These are phyloP conservation scores for Coffea eugenioides DNA, from an alignment of 257 asterid species.

Conservation along the genomic window DNA sequence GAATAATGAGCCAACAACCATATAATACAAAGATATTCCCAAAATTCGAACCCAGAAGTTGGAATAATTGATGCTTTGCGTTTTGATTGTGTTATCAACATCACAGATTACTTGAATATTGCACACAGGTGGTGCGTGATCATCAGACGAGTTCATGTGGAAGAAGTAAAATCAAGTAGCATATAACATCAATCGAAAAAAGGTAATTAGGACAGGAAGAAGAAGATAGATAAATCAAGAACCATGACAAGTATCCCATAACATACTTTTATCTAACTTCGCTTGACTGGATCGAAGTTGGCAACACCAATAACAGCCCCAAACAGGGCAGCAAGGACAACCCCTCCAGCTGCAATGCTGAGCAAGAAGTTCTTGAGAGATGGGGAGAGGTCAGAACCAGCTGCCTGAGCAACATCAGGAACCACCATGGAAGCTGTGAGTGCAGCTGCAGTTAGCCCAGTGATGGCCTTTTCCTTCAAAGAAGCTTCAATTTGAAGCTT, in stretches of 20 bases:
- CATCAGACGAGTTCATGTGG: background rate
- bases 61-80: too few species aligned
- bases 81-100: background rate
- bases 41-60: too few species aligned
- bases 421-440: constrained; percentile 38
- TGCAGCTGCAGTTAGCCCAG: constrained; percentile 41
- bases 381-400: constrained; percentile 32
- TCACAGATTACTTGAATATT: background rate
- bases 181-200: background rate
- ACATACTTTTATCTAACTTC: constrained; percentile 18
- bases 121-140: background rate
- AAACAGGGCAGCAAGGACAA: constrained; percentile 36
- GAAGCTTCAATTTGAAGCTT: constrained; percentile 33
- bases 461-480: constrained; percentile 43
- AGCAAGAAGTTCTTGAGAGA: constrained; percentile 60
- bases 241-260: background rate
- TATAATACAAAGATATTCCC: too few species aligned
- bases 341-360: constrained; percentile 50
- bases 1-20: too few species aligned
- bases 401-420: constrained; percentile 56
- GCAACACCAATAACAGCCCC: constrained; percentile 50
- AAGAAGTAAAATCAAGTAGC: constrained; percentile 1
- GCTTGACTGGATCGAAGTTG: constrained; percentile 54
- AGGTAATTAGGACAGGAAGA: background rate
- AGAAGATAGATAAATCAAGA: background rate